phyloP scores from a whole-genome alignment of 192 early-diverging fungal species.

The Entophlyctis luteolus region DNA sequence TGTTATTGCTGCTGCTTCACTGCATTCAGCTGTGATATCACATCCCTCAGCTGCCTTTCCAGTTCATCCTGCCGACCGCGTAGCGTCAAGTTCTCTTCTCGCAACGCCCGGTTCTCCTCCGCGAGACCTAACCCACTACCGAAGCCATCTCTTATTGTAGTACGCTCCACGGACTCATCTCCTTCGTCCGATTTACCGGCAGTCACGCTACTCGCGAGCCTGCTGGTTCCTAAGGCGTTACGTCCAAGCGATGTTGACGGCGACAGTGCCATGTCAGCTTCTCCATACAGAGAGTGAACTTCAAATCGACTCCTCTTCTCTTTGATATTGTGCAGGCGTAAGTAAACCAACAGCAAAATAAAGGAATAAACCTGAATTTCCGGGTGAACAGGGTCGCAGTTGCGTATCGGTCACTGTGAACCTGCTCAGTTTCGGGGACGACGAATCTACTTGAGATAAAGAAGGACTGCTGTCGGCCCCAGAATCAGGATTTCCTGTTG shows the following conservation, averaged over 20 bases:
- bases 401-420: constrained; percentile 42
- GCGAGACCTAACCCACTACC: no score
- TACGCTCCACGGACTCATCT: not conserved
- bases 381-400: no score
- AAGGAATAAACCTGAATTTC: not conserved
- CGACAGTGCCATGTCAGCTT: not conserved
- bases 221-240: not conserved
- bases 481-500: constrained; percentile 17
- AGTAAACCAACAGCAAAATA: not conserved
- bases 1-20: not conserved
- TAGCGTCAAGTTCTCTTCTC: constrained; percentile 19
- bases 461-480: not conserved
- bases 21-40: not conserved
- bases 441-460: not conserved
- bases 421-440: constrained; percentile 28
- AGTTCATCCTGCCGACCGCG: not conserved
- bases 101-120: constrained; percentile 13
- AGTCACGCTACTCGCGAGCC: not conserved
- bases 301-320: constrained; percentile 25
- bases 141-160: not conserved
- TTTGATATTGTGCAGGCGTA: no score
- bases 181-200: not conserved
- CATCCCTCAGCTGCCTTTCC: constrained; percentile 2
- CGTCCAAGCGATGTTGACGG: not conserved
- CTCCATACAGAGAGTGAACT: not conserved